Evolutionary conservation across 345 rosid genomes (phyloP).

Genomic region (Pistacia integerrima): DNA sequence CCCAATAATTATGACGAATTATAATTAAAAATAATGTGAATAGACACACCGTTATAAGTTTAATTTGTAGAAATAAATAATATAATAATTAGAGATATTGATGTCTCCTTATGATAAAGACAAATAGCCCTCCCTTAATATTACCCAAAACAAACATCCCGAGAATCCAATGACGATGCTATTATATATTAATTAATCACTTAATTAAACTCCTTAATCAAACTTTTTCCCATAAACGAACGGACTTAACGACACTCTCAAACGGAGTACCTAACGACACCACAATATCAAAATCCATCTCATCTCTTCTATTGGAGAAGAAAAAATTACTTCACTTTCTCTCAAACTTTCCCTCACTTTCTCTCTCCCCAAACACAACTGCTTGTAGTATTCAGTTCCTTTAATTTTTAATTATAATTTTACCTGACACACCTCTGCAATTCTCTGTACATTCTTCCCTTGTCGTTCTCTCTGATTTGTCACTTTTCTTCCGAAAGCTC

Average conservation of each 20-base stretch:
- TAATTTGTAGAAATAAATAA: too few relatives aligned
- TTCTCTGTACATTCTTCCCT: conserved; percentile 26
- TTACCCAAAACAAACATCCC: conserved; percentile 23
- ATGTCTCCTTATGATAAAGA: conserved; percentile 10
- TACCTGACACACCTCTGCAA: conserved; percentile 33
- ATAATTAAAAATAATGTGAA: too few relatives aligned
- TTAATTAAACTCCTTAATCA: conserved; percentile 3
- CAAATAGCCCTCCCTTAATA: conserved; percentile 20
- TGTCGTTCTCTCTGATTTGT: conserved; percentile 38
- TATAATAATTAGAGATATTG: background rate
- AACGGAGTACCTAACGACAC: conserved; percentile 28
- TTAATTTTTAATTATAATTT: background rate
- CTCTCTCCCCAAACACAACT: conserved; percentile 27
- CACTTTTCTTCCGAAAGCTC: conserved; percentile 37
- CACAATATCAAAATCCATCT: background rate
- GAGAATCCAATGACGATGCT: conserved; percentile 38
- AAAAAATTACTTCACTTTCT: conserved; percentile 28
- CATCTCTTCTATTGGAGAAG: background rate
- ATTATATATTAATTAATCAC: conserved; percentile 3
- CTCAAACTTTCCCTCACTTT: conserved; percentile 28
- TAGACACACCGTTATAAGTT: too few relatives aligned
- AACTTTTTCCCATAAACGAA: conserved; percentile 28
- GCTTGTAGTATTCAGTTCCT: background rate
- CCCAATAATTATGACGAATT: too few relatives aligned
- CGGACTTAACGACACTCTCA: conserved; percentile 44